Conservation (phyloP, 345 rosid species). For the Iberis pinnata region DNA sequence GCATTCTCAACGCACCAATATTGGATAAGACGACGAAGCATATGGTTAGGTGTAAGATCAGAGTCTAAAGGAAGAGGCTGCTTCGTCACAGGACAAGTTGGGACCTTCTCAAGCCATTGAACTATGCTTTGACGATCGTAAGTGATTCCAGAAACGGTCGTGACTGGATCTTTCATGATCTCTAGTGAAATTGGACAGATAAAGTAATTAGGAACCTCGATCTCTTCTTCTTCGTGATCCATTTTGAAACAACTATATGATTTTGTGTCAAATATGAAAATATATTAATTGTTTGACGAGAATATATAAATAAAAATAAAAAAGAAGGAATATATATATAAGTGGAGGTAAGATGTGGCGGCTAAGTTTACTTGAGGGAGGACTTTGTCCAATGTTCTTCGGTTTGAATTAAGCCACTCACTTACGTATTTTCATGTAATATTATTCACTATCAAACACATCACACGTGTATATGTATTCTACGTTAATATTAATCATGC, state of each 20-base stretch:
- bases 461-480: not conserved
- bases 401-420: conserved; percentile 20
- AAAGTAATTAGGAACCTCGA: conserved; percentile 64
- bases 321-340: not conserved
- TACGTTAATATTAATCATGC: conserved; percentile 3
- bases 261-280: conserved; percentile 5
- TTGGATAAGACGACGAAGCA: conserved; percentile 60
- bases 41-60: conserved; percentile 72
- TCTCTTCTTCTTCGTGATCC: conserved; percentile 31
- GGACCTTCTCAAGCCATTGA: conserved; percentile 46
- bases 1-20: conserved; percentile 60
- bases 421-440: not conserved
- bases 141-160: conserved; percentile 64
- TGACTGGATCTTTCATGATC: conserved; percentile 86
- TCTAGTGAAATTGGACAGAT: conserved; percentile 75
- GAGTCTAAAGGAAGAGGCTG: conserved; percentile 47
- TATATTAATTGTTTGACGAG: conserved; percentile 20
- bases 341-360: conserved; percentile 26
- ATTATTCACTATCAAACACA: not conserved
- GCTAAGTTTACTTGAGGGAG: conserved; percentile 23
- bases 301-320: not conserved
- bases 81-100: conserved; percentile 59
- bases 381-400: conserved; percentile 18
- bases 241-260: not conserved
- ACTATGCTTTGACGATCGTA: conserved; percentile 79